phyloP scores from a whole-genome alignment of 768 basidiomycete genomes.

The Dentipellis fragilis region DNA sequence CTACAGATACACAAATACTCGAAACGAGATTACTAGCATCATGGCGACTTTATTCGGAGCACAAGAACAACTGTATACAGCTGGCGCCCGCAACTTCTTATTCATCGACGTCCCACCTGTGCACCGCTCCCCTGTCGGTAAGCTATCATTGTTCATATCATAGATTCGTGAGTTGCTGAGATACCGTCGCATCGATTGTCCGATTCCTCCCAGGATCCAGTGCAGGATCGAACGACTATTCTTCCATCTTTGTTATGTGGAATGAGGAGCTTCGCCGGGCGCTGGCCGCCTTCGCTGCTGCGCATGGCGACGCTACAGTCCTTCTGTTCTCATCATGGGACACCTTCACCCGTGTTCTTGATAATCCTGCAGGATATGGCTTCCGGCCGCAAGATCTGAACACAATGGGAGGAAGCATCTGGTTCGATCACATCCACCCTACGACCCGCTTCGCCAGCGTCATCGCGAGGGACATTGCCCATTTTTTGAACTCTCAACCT shows the following conservation, averaged over 20 bases:
- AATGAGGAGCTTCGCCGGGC: constrained; percentile 30
- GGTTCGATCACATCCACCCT: constrained; percentile 46
- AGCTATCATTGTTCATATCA: background rate
- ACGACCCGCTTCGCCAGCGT: constrained; percentile 39
- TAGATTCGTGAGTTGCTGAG: background rate
- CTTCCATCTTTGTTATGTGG: constrained; percentile 26
- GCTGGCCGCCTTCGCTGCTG: constrained; percentile 25
- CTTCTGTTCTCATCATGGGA: constrained; percentile 40
- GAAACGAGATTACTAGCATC: constrained; percentile 16
- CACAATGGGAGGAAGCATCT: constrained; percentile 30
- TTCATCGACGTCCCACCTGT: constrained; percentile 54
- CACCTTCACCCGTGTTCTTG: constrained; percentile 36
- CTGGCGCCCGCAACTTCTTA: constrained; percentile 41
- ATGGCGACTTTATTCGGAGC: constrained; percentile 26
- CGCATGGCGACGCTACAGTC: constrained; percentile 35
- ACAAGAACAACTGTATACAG: constrained; percentile 38
- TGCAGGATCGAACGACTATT: background rate
- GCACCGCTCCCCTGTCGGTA: constrained; percentile 33
- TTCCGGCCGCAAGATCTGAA: constrained; percentile 26
- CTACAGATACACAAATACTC: constrained; percentile 9
- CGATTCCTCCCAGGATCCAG: background rate
- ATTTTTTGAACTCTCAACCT: constrained; percentile 22
- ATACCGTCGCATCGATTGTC: background rate
- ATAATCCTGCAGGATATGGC: constrained; percentile 32
- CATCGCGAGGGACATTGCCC: constrained; percentile 33